Conservation (phyloP, 192 early-diverging fungal genomes). For the Rhizophagus clarus region DNA sequence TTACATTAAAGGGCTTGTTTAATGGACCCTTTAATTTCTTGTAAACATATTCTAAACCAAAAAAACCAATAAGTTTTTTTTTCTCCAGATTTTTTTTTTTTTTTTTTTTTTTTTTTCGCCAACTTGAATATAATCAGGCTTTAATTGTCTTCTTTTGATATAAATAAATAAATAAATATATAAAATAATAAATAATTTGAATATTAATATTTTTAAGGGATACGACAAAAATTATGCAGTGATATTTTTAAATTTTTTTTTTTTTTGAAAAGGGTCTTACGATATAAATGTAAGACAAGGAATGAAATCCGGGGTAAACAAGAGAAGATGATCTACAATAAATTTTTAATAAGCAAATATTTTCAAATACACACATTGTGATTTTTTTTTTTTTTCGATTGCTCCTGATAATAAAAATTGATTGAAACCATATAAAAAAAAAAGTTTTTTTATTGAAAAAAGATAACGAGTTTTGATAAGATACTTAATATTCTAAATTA, state of each 20-base stretch:
- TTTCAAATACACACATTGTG: no score
- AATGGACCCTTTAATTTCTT: neutral
- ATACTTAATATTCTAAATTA: neutral
- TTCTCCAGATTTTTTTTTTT: no score
- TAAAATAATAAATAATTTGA: no score
- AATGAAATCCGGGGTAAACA: neutral
- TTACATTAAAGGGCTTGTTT: neutral
- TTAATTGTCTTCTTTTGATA: no score
- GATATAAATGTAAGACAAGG: neutral
- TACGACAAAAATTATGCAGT: no score
- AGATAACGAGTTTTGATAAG: neutral
- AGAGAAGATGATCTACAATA: neutral
- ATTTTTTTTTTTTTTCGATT: neutral
- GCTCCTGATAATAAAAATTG: no score
- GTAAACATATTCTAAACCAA: neutral
- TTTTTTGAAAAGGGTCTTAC: neutral
- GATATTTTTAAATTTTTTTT: no score
- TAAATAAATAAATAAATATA: no score
- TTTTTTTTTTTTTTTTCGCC: no score
- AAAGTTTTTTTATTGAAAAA: neutral
- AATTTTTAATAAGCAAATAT: neutral
- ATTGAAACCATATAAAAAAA: neutral
- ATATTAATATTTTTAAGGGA: no score
- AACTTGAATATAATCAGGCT: no score
- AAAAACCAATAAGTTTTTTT: no score